Evolutionary conservation across 371 early-diverging fungal genomes (phyloP).

Genomic region (Apophysomyces elegans): DNA sequence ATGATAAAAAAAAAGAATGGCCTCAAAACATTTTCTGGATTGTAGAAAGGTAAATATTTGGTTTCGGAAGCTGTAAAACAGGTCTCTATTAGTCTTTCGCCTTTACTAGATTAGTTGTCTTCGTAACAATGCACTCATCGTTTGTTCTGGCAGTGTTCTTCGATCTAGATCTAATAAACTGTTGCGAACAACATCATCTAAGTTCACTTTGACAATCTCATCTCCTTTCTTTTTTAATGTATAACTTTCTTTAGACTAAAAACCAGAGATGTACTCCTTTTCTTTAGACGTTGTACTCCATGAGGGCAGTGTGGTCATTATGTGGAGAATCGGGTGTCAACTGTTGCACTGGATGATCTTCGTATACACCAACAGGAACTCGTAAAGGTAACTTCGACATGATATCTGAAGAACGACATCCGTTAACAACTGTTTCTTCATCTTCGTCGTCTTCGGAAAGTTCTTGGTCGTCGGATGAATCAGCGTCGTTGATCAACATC

Average conservation of each 20-base stretch:
- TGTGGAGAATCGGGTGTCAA: slow-evolving; percentile 2
- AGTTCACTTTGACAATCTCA: too few species aligned
- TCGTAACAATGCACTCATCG: too few species aligned
- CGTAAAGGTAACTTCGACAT: slow-evolving; percentile 17
- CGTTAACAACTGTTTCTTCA: slow-evolving; percentile 11
- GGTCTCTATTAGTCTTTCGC: too few species aligned
- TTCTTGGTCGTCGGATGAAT: slow-evolving; percentile 18
- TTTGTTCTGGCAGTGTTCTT: too few species aligned
- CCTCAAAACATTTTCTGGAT: too few species aligned
- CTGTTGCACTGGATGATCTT: slow-evolving; percentile 7
- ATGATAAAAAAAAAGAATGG: too few species aligned
- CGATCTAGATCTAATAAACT: too few species aligned
- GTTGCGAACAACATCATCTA: too few species aligned
- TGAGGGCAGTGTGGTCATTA: neutral
- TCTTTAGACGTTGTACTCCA: neutral
- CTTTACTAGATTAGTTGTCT: too few species aligned
- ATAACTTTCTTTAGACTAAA: slow-evolving; percentile 7
- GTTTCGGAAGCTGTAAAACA: too few species aligned
- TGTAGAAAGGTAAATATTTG: too few species aligned
- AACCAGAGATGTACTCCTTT: neutral
- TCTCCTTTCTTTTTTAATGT: neutral
- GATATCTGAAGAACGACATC: slow-evolving; percentile 12
- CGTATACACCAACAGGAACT: slow-evolving; percentile 11
- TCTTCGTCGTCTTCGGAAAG: slow-evolving; percentile 23
- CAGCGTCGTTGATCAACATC: slow-evolving; percentile 17